Conservation (phyloP, 768 basidiomycete species). For the Galerina marginata region DNA sequence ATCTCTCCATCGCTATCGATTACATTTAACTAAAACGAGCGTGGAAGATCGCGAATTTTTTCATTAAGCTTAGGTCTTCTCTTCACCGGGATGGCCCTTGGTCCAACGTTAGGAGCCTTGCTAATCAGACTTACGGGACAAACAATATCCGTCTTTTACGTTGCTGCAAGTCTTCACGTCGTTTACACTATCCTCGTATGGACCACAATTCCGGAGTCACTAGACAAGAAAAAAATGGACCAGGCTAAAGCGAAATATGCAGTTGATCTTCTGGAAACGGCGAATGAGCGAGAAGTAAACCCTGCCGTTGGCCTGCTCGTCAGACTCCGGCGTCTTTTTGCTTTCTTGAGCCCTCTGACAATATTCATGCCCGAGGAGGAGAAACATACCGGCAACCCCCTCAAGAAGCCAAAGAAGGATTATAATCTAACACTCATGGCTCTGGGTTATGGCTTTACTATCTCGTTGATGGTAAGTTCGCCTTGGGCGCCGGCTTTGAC, state of each 20-base stretch:
- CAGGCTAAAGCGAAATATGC: slow-evolving; percentile 40
- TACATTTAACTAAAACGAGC: background rate
- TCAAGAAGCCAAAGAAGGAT: slow-evolving; percentile 51
- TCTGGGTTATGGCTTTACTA: slow-evolving; percentile 53
- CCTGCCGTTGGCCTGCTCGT: slow-evolving; percentile 33
- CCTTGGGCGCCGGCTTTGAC: background rate
- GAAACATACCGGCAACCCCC: slow-evolving; percentile 34
- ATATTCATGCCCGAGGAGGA: slow-evolving; percentile 58
- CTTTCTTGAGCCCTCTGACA: slow-evolving; percentile 74
- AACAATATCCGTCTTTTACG: slow-evolving; percentile 73
- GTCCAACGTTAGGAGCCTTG: slow-evolving; percentile 74
- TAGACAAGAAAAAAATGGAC: slow-evolving; percentile 57
- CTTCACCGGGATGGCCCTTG: slow-evolving; percentile 77
- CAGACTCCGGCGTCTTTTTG: slow-evolving; percentile 52
- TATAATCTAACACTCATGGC: slow-evolving; percentile 71
- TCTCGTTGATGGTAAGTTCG: slow-evolving; percentile 51
- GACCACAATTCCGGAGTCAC: slow-evolving; percentile 79
- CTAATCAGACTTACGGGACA: slow-evolving; percentile 62
- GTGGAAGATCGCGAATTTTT: slow-evolving; percentile 62
- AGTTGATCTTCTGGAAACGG: slow-evolving; percentile 32
- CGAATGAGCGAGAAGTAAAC: slow-evolving; percentile 21
- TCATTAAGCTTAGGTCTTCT: slow-evolving; percentile 70
- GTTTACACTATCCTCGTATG: slow-evolving; percentile 55
- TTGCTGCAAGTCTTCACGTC: slow-evolving; percentile 55
- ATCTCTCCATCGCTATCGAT: background rate